These are phyloP conservation scores for Fusarium xylarioides DNA, from an alignment of 2,329 filamentous ascomycete species.

Conservation along the genomic window DNA sequence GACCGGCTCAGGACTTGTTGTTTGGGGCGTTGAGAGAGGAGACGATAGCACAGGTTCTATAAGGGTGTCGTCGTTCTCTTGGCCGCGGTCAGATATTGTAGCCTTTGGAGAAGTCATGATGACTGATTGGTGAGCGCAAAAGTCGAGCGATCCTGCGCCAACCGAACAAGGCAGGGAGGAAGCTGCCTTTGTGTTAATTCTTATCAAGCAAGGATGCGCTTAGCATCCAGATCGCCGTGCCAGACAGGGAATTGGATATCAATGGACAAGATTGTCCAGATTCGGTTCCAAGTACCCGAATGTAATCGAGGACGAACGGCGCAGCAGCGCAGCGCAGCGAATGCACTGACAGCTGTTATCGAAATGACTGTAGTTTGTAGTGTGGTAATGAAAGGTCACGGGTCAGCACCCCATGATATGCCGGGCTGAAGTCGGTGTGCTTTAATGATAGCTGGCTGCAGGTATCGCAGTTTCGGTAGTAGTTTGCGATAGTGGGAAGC, in stretches of 20 bases:
- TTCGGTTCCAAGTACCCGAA: constrained; percentile 7
- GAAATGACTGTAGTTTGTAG: constrained; percentile 10
- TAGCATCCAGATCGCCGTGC: constrained; percentile 10
- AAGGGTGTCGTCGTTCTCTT: constrained; percentile 34
- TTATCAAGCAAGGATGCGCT: constrained; percentile 21
- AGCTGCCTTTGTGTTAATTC: constrained; percentile 29
- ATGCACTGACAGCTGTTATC: constrained; percentile 22
- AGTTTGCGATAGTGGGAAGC: constrained; percentile 38
- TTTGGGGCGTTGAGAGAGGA: constrained; percentile 38
- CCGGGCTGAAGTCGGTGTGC: constrained; percentile 36
- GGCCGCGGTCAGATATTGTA: constrained; percentile 7
- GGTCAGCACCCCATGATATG: constrained; percentile 41
- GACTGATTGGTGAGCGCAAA: constrained; percentile 15
- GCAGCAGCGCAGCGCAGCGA: constrained; percentile 4
- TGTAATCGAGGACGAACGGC: background rate
- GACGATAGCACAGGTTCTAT: constrained; percentile 36
- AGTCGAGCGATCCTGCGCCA: constrained; percentile 28
- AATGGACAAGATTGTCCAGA: constrained; percentile 13
- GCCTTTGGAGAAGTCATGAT: constrained; percentile 31
- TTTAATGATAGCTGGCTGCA: constrained; percentile 31
- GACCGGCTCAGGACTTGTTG: constrained; percentile 42
- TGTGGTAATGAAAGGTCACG: constrained; percentile 36
- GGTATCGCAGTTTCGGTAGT: constrained; percentile 35
- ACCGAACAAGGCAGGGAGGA: constrained; percentile 22
- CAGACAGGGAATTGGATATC: constrained; percentile 24